Evolutionary conservation across 2,329 filamentous ascomycete species (phyloP).

Genomic region (Colletotrichum salicis): DNA sequence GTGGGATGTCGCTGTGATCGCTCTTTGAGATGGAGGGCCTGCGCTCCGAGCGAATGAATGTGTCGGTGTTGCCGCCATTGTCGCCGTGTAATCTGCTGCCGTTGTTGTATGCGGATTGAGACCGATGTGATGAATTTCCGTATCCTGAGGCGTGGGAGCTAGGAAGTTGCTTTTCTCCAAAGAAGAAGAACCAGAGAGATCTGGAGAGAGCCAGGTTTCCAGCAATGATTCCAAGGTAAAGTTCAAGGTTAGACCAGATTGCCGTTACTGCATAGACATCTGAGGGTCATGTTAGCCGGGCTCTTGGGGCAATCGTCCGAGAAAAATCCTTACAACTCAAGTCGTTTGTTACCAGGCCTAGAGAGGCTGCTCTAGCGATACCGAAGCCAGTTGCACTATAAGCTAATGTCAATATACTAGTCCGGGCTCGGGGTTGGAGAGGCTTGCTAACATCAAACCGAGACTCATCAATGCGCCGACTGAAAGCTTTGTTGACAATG

Average conservation of each 20-base stretch:
- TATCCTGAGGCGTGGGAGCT: not conserved
- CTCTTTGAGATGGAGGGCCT: conserved; percentile 33
- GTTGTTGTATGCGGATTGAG: conserved; percentile 25
- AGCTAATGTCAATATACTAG: not conserved
- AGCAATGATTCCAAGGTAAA: conserved; percentile 50
- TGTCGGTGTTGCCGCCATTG: conserved; percentile 22
- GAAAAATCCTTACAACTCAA: conserved; percentile 39
- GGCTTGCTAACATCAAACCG: conserved; percentile 37
- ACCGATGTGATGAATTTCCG: conserved; percentile 15
- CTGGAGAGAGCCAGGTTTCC: conserved; percentile 43
- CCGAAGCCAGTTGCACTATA: conserved; percentile 42
- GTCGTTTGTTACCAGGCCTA: conserved; percentile 39
- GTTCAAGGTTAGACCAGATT: conserved; percentile 52
- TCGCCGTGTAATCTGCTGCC: conserved; percentile 34
- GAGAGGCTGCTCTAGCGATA: conserved; percentile 39
- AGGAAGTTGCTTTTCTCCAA: conserved; percentile 21
- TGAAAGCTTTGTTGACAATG: conserved; percentile 43
- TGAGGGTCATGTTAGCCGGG: conserved; percentile 26
- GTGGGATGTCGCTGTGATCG: conserved; percentile 38
- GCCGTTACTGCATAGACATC: conserved; percentile 47
- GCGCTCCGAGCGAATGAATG: conserved; percentile 27
- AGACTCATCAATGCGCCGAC: conserved; percentile 48
- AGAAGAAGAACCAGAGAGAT: conserved; percentile 40
- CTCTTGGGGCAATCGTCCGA: too few relatives aligned
- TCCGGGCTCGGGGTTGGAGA: not conserved